Conservation (phyloP, 2,329 filamentous ascomycete species). For the Monilinia fructigena region DNA sequence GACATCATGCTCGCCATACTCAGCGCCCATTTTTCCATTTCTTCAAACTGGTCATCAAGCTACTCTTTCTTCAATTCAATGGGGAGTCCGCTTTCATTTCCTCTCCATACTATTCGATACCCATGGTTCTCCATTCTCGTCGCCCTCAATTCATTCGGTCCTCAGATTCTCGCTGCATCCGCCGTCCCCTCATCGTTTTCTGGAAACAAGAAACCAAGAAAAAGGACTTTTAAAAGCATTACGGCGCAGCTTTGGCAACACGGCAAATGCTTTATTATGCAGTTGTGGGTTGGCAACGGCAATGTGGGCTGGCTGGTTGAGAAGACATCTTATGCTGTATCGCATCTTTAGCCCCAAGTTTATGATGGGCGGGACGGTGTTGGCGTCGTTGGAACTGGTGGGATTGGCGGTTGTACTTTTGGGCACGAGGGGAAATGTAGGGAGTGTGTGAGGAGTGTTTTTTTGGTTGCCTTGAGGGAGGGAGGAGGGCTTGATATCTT, state of each 20-base stretch:
- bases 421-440: constrained; percentile 72
- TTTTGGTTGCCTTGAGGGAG: constrained; percentile 63
- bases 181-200: constrained; percentile 74
- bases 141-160: constrained; percentile 81
- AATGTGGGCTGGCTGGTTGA: constrained; percentile 82
- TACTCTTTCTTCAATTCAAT: constrained; percentile 82
- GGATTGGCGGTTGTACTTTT: constrained; percentile 68
- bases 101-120: constrained; percentile 77
- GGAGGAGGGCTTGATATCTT: no score
- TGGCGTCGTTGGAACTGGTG: constrained; percentile 81
- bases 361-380: constrained; percentile 72
- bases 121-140: constrained; percentile 89
- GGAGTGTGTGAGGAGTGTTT: constrained; percentile 81
- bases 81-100: constrained; percentile 97
- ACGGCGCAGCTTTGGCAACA: constrained; percentile 70
- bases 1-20: constrained; percentile 82
- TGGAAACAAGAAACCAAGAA: constrained; percentile 87
- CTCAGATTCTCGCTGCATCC: constrained; percentile 78
- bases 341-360: constrained; percentile 89
- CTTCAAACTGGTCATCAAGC: constrained; percentile 98
- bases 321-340: constrained; percentile 94
- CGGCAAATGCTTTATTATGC: constrained; percentile 81
- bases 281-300: constrained; percentile 83
- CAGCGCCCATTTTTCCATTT: constrained; percentile 89
- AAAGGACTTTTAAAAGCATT: constrained; percentile 49